Evolutionary conservation across 2,329 filamentous ascomycete genomes (phyloP).

Genomic region (Knoxdaviesia capensis): DNA sequence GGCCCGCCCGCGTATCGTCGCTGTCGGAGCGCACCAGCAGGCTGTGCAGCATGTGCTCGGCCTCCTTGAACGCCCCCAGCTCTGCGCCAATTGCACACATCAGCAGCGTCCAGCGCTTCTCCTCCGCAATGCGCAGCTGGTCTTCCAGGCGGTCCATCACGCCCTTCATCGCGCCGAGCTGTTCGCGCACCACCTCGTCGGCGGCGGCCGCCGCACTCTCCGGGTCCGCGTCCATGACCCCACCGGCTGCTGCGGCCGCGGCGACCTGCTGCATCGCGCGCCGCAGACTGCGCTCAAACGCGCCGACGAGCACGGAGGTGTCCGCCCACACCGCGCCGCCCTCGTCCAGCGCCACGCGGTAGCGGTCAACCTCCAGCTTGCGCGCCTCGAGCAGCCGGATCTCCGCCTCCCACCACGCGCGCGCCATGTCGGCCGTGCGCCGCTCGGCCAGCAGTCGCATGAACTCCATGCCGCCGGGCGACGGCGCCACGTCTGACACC

Average conservation of each 20-base stretch:
- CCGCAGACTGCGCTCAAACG: slow-evolving; percentile 46
- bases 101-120: slow-evolving; percentile 50
- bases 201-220: slow-evolving; percentile 10
- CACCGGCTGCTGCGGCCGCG: slow-evolving; percentile 3
- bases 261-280: slow-evolving; percentile 24
- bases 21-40: slow-evolving; percentile 11
- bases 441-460: slow-evolving; percentile 39
- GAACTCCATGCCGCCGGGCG: slow-evolving; percentile 29
- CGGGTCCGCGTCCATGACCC: slow-evolving; percentile 10
- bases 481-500: slow-evolving; percentile 2
- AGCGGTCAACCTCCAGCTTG: slow-evolving; percentile 34
- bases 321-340: slow-evolving; percentile 48
- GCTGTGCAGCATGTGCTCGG: slow-evolving; percentile 30
- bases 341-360: slow-evolving; percentile 44
- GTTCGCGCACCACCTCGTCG: slow-evolving; percentile 19
- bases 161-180: slow-evolving; percentile 33
- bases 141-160: slow-evolving; percentile 35
- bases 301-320: slow-evolving; percentile 34
- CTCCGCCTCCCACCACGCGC: slow-evolving; percentile 49
- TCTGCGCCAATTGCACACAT: slow-evolving; percentile 61
- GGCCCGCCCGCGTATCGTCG: slow-evolving; percentile 1
- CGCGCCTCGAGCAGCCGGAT: slow-evolving; percentile 31
- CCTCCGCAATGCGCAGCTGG: slow-evolving; percentile 32
- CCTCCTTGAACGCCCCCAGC: slow-evolving; percentile 43
- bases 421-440: slow-evolving; percentile 50